Evolutionary conservation across 176 grass and related monocot genomes (phyloP), one percentile per base, ranked within the genome.

Genomic region (Lolium rigidum): DNA sequence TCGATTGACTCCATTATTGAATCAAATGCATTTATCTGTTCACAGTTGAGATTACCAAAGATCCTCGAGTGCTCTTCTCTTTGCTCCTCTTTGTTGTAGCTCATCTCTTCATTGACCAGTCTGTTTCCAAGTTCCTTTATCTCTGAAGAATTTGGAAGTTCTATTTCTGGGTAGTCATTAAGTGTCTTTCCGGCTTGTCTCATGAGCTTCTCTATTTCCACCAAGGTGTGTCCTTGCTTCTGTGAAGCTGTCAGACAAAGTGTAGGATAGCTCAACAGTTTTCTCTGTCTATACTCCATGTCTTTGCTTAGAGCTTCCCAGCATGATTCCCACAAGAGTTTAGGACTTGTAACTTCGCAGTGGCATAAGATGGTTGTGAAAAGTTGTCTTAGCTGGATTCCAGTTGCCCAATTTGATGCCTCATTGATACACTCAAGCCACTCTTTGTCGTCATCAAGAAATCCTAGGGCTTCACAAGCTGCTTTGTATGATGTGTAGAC

Each of bases 391-490:
- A 86, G 20, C 68, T 79, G 37, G 1, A 28, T 75, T n/a, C 85
- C 48, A 0, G 47, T 68, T 8, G 83, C 49, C 31, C n/a, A 78
- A 11, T 13, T 13, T 16, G 83, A 68, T 9, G 74, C 74, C n/a
- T 85, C 83, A 0, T 57, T 69, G n/a, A 85, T 78, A 35, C 74
- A 78, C 0, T 70, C 62, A 0, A 67, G 20, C 83, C 83, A 50
- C n/a, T 76, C 55, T 0, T 15, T 52, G 16, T 87, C 70, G 14
- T 90, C 78, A 17, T 77, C 72, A 3, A 86, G 38, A 17, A 91
- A 70, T 5, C 77, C 76, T 4, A 65, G 15, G 1, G 86, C 82
- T 9, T 88, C 22, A 0, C 86, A 91, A 3, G 82, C 77, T 0
- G 83, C 25, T 63, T 85, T 91, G 47, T 77, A 85, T 28, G 82